These are phyloP conservation scores for Andrographis paniculata DNA, from an alignment of 305 asterid genomes.

Conservation along the genomic window DNA sequence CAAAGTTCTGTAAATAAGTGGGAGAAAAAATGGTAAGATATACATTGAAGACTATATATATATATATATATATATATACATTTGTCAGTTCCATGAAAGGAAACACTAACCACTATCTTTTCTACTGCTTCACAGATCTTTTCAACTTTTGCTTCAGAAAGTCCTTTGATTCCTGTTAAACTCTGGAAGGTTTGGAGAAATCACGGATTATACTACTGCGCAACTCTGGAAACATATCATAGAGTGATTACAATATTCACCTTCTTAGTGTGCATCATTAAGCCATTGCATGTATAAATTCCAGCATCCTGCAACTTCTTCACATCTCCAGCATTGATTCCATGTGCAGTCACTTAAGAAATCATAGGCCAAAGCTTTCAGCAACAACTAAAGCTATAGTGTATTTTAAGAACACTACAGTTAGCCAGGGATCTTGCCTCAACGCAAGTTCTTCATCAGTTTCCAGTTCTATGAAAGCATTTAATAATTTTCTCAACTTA, in stretches of 20 bases:
- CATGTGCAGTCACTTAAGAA: constrained; percentile 74
- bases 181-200: constrained; percentile 30
- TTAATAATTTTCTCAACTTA: too few species aligned
- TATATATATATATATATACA: too few species aligned
- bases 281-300: constrained; percentile 87
- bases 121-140: constrained; percentile 98
- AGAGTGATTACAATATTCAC: constrained; percentile 24
- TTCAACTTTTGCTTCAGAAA: constrained; percentile 97
- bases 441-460: too few species aligned
- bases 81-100: constrained; percentile 1
- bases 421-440: too few species aligned
- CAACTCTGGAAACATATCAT: constrained; percentile 2
- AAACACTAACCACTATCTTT: constrained; percentile 77
- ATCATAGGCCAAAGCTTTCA: constrained; percentile 1
- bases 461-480: too few species aligned
- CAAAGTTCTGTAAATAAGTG: constrained; percentile 53
- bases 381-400: too few species aligned
- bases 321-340: constrained; percentile 97
- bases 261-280: constrained; percentile 99
- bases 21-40: constrained; percentile 3
- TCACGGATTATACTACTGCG: neutral
- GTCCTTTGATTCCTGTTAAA: constrained; percentile 94
- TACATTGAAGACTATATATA: neutral
- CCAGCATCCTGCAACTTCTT: constrained; percentile 98
- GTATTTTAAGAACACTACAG: too few species aligned